phyloP scores from a whole-genome alignment of 495 filamentous ascomycete genomes.

The Xylona heveae region DNA sequence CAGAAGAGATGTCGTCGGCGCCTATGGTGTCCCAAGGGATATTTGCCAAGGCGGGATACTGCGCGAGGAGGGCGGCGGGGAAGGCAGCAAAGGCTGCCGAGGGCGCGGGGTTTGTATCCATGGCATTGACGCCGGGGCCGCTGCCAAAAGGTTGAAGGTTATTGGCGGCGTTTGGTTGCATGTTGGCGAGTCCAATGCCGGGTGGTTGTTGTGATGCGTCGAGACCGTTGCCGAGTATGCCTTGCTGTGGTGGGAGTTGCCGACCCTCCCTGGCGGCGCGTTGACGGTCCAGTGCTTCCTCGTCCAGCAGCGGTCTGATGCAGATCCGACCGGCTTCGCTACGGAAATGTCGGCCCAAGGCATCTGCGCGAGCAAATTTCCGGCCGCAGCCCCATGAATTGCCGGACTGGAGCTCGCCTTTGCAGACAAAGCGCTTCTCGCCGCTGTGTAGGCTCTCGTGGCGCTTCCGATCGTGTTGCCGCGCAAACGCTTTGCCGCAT shows the following conservation, averaged over 20 bases:
- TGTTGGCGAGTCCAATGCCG: background rate
- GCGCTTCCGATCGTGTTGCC: slow-evolving; percentile 82
- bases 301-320: slow-evolving; percentile 85
- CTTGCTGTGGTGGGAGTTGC: slow-evolving; percentile 28
- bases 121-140: slow-evolving; percentile 20
- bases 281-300: slow-evolving; percentile 62
- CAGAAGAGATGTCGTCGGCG: slow-evolving; percentile 18
- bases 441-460: slow-evolving; percentile 82
- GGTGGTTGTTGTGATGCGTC: slow-evolving; percentile 9
- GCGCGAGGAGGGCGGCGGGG: slow-evolving; percentile 68
- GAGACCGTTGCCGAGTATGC: slow-evolving; percentile 25
- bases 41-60: slow-evolving; percentile 74
- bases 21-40: slow-evolving; percentile 52
- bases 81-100: no score
- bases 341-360: slow-evolving; percentile 88
- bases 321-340: slow-evolving; percentile 89
- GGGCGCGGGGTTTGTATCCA: slow-evolving; percentile 21
- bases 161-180: background rate
- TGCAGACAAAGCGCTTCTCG: slow-evolving; percentile 95
- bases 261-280: slow-evolving; percentile 44
- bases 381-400: slow-evolving; percentile 84
- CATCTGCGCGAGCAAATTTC: slow-evolving; percentile 86
- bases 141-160: slow-evolving; percentile 7
- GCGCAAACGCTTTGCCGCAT: slow-evolving; percentile 87
- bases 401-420: slow-evolving; percentile 64